Evolutionary conservation across 2,329 filamentous ascomycete genomes (phyloP), one percentile per base, ranked within the genome.

Genomic region (Scytalidium lignicola): DNA sequence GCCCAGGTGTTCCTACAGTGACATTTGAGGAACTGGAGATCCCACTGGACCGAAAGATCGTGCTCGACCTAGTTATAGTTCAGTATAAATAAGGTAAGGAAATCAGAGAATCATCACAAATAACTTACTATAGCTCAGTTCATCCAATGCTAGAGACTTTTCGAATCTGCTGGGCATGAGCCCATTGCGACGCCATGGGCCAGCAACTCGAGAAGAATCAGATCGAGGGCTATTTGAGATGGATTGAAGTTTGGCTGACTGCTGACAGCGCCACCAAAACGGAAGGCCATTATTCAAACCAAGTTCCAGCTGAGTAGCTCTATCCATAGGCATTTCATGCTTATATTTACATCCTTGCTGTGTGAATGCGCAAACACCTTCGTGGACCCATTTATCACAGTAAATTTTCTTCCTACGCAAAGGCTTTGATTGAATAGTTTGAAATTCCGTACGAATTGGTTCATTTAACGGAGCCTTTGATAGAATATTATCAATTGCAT

Each of bases 361-460:
- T 3, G 79, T 83, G 65, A 89, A 96, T 53, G 86, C 86, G 65
- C 91, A 96, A 41, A 88, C 82, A 18, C 90, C 90, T 51, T 87
- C 85, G 58, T 88, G 84, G 48, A 96, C 85, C 90, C 90, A 96
- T 67, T 92, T 89, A 51, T 90, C 88, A 68, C 90, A 96, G 67
- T 86, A 95, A 20, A 86, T 72, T 65, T 95, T 95, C 50, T 66
- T 63, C 20, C 63, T 53, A 9, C 57, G 56, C 26, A 28, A 7
- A 37, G 32, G 15, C 15, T n/a, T 13, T 4, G 4, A 13, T 37
- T 15, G 32, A 37, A 5, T 37, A 9, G 32, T 17, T 15, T 37
- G 32, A 37, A 37, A n/a, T 9, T n/a, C 12, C 32, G 15, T 9
- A 37, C 15, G n/a, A 4, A 37, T 37, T 13, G 15, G n/a, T 37